A percentile compares a stretch with the other conserved stretches of the same genome.
phyloP scores from a whole-genome alignment of 176 grass and related monocot species.

The Juncus inflexus region DNA sequence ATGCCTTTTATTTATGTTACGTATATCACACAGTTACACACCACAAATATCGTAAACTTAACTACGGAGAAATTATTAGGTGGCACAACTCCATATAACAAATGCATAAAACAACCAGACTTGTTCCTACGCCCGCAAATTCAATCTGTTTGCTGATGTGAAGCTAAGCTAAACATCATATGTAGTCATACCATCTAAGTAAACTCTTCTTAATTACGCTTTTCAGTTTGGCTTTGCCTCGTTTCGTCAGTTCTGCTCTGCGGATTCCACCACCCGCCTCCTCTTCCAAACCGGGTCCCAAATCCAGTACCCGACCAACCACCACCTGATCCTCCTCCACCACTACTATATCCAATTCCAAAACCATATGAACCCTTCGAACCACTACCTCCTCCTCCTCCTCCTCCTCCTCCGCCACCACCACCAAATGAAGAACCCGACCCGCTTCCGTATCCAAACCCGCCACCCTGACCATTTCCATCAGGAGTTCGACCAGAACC shows the following conservation, averaged over 20 bases:
- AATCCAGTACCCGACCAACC: conserved; percentile 9
- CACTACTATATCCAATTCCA: conserved; percentile 18
- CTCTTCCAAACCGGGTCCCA: conserved; percentile 17
- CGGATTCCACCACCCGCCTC: conserved; percentile 23
- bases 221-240: conserved; percentile 15
- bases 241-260: not conserved
- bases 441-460: conserved; percentile 41
- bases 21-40: no score
- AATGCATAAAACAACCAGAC: no score
- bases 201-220: conserved; percentile 10
- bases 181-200: no score
- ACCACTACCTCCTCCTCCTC: conserved; percentile 24
- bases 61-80: no score
- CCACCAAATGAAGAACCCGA: conserved; percentile 28
- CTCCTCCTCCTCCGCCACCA: conserved; percentile 3
- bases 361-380: conserved; percentile 23
- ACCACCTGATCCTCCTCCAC: conserved; percentile 13
- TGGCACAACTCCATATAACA: no score
- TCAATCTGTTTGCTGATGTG: no score
- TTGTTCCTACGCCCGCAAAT: no score
- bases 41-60: no score
- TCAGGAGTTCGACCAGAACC: conserved; percentile 37
- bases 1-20: no score
- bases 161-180: no score
- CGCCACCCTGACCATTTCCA: conserved; percentile 21